Conservation (phyloP, 2,329 filamentous ascomycete species). For the Dryadomyces sulphureus region DNA sequence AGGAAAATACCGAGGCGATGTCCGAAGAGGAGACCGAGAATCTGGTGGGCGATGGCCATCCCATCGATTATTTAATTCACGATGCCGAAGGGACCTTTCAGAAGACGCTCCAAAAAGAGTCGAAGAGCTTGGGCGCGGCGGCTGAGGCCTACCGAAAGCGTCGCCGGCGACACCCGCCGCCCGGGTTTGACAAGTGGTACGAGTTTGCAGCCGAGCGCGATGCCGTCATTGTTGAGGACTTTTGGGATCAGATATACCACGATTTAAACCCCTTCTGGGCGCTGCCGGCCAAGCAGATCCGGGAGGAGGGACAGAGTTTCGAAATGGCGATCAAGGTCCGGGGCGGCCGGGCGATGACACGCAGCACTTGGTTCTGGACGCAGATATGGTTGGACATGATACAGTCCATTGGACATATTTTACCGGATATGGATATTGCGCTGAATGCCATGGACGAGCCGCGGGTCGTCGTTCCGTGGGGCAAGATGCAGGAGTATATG, state of each 20-base stretch:
- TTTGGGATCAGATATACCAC: conserved; percentile 50
- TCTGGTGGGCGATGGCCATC: conserved; percentile 18
- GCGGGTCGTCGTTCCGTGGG: conserved; percentile 46
- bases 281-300: conserved; percentile 23
- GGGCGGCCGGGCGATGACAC: conserved; percentile 32
- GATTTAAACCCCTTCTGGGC: conserved; percentile 48
- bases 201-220: conserved; percentile 34
- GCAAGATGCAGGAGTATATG: conserved; percentile 42
- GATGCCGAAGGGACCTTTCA: conserved; percentile 29
- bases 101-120: conserved; percentile 26
- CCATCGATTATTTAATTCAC: conserved; percentile 34
- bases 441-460: conserved; percentile 56
- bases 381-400: conserved; percentile 40
- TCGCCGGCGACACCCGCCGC: conserved; percentile 46
- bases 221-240: conserved; percentile 46
- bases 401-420: conserved; percentile 33
- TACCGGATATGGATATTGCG: conserved; percentile 54
- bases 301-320: conserved; percentile 37
- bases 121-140: conserved; percentile 32
- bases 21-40: neutral
- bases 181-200: conserved; percentile 48
- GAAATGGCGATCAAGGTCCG: conserved; percentile 49
- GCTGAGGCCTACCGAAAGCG: conserved; percentile 39
- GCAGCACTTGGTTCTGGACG: conserved; percentile 43
- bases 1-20: neutral